Base-by-base conservation (phyloP, 140 eudicot genomes). In the Oenanthe javanica region DNA sequence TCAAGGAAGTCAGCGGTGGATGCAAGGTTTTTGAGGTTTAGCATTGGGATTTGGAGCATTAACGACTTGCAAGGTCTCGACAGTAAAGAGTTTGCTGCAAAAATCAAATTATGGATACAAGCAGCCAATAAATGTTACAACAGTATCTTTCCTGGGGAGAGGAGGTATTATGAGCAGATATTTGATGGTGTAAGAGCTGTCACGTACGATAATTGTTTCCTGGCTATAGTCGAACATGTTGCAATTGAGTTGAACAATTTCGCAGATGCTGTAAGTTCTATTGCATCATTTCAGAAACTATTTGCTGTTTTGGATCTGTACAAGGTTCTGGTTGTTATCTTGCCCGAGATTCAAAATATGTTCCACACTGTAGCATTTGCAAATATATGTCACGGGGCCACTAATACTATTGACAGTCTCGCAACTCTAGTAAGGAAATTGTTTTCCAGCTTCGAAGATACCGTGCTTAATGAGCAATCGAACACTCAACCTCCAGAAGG, bases 371-470 rank as follows among this genome's bases (percentile, higher is more conserved):
- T 69, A 21, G 25, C 73, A 36, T 84, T 77, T 31, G 51, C 9
- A 50, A 16, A 70, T 48, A 75, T 89, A 61, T 25, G 82, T 77
- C 72, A 64, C 18, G 18, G 36, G 18, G 79, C 77, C 5, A 25
- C 25, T 1, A 42, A 57, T 59, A 82, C 71, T 10, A 21, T 72
- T 42, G 19, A 70, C 23, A 25, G 42, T 54, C 77, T 86, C 19
- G 80, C 77, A 77, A 70, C 83, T 51, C 85, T 82, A 40, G 85
- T 75, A 11, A 48, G 43, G 31, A 50, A 83, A 59, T 78, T 84
- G 50, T 47, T 84, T 69, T 75, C 77, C 12, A 85, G 70, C 71
- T 86, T 86, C 23, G 86, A 86, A 85, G 73, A 81, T 9, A 71
- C 66, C 0, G 82, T 86, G 21, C 78, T 89, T 7, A 7, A 74